Evolutionary conservation across 139 green algal genomes (phyloP), one percentile per base, ranked within the genome.

Genomic region (Nannochloris sp.): DNA sequence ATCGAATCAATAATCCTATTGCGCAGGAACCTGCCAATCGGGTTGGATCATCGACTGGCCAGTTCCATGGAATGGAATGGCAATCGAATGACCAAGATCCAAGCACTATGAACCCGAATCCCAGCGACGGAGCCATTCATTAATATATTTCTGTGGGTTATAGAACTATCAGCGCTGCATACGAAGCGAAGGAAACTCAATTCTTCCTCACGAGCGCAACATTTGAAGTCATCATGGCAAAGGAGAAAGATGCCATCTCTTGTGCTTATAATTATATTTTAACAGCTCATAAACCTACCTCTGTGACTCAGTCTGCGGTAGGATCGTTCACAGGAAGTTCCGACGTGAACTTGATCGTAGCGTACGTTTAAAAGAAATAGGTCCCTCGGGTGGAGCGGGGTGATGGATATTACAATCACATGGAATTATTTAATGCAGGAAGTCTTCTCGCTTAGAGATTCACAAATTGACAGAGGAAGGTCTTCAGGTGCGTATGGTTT

Each of bases 261-360:
- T 53, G 46, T 31, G n/a, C 16, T 56, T 77, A 60, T 59, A 77
- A 77, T 40, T 95, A 95, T 67, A 80, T 90, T 4, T 83, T 93
- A 6, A 91, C 86, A 13, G 93, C 93, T 1, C 85, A 96, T 64
- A 93, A 93, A 72, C 93, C 93, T 10, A 97, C 84, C 4, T 75
- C 63, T 4, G 91, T 98, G 6, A 87, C 80, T 23, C 82, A 94
- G 29, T 83, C 84, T 1, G 75, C 76, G 0, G 88, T 96, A 2
- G 90, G 90, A 0, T 76, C 76, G 67, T 97, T 98, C 76, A 98
- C 91, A 0, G 56, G 71, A 3, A 29, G 78, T 0, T 69, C 61
- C 9, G 87, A 95, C 49, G 36, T 90, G 16, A 96, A 98, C 72
- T 68, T 98, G 9, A 90, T 98, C 68, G 75, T 97, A 4, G 81